phyloP scores from a whole-genome alignment of 108 stramenopile species.

The Skeletonema tropicum region DNA sequence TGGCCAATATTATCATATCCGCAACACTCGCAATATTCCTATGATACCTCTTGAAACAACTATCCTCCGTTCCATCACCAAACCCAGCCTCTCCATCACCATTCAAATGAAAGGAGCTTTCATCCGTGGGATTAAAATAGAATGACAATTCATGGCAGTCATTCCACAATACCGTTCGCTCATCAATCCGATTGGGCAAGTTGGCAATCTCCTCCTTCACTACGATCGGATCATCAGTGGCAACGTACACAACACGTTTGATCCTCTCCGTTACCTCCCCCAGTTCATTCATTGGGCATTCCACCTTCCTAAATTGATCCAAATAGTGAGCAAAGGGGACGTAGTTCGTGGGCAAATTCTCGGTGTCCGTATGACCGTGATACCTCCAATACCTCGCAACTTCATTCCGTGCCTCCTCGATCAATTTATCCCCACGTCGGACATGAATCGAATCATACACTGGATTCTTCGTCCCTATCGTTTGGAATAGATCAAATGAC shows the following conservation, averaged over 20 bases:
- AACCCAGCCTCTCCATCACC: neutral
- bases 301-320: slow-evolving; percentile 1
- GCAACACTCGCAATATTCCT: slow-evolving; percentile 49
- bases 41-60: slow-evolving; percentile 38
- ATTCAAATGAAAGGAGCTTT: slow-evolving; percentile 19
- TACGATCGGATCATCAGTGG: slow-evolving; percentile 45
- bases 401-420: slow-evolving; percentile 1
- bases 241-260: slow-evolving; percentile 28
- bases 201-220: slow-evolving; percentile 33
- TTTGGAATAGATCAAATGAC: neutral
- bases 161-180: slow-evolving; percentile 11
- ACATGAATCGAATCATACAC: slow-evolving; percentile 40
- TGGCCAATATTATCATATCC: slow-evolving; percentile 36
- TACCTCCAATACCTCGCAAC: slow-evolving; percentile 23
- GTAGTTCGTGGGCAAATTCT: slow-evolving; percentile 37
- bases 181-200: slow-evolving; percentile 6
- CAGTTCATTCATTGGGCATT: slow-evolving; percentile 10
- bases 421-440: slow-evolving; percentile 52
- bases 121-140: slow-evolving; percentile 39
- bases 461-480: neutral
- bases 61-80: slow-evolving; percentile 8
- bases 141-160: slow-evolving; percentile 41
- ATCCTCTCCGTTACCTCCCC: slow-evolving; percentile 12
- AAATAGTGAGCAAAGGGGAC: slow-evolving; percentile 31
- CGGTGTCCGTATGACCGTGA: slow-evolving; percentile 18